phyloP scores from a whole-genome alignment of 371 early-diverging fungal genomes.

The Mucor ambiguus region DNA sequence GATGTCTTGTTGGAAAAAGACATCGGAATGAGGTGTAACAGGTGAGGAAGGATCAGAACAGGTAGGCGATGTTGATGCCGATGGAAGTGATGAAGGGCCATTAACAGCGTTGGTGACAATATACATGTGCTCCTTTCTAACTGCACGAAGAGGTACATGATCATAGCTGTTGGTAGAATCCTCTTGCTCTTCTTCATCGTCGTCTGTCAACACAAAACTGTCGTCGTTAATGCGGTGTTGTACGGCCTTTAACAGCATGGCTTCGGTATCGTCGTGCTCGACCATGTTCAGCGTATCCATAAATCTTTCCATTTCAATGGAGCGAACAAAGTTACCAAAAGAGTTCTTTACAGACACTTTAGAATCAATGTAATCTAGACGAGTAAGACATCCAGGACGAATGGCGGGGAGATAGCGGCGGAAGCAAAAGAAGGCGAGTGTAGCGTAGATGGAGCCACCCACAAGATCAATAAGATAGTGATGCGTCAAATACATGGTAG shows the following conservation, averaged over 20 bases:
- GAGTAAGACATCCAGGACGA: conserved; percentile 37
- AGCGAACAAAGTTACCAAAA: conserved; percentile 16
- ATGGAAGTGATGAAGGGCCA: conserved; percentile 6
- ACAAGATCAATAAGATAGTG: conserved; percentile 77
- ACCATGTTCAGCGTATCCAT: background rate
- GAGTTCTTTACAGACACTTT: conserved; percentile 13
- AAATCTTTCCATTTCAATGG: conserved; percentile 26
- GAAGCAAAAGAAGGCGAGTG: conserved; percentile 55
- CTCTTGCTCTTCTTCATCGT: conserved; percentile 2
- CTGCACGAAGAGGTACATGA: conserved; percentile 23
- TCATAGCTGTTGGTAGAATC: conserved; percentile 9
- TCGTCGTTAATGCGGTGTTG: background rate
- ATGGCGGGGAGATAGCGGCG: conserved; percentile 36
- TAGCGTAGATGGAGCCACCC: conserved; percentile 68
- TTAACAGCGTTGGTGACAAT: background rate
- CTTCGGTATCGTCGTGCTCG: conserved; percentile 6
- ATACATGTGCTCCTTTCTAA: conserved; percentile 1
- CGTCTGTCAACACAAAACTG: background rate
- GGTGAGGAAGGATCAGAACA: conserved; percentile 40
- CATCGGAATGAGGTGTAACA: conserved; percentile 29
- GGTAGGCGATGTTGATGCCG: conserved; percentile 30
- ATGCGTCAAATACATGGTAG: conserved; percentile 80
- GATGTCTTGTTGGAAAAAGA: background rate
- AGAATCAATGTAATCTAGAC: conserved; percentile 16
- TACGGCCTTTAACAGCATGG: background rate